Conservation (phyloP, 2,329 filamentous ascomycete species). For the Diplodia scrobiculata region DNA sequence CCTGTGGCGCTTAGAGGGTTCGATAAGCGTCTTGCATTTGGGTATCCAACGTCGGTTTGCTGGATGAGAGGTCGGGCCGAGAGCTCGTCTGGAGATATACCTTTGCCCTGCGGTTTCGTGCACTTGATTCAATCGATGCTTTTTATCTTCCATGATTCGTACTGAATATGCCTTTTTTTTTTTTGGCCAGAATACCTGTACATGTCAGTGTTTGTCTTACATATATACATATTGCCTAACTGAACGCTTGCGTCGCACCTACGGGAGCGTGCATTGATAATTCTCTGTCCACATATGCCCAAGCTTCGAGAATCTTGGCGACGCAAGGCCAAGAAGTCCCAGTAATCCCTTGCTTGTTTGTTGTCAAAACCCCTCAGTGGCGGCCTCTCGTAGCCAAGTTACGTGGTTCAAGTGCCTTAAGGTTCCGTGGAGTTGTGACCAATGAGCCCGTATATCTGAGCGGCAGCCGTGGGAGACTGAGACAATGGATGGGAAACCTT, state of each 20-base stretch:
- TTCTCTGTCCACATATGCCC: background rate
- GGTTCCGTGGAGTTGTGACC: background rate
- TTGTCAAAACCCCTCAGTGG: background rate
- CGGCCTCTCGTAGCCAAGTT: background rate
- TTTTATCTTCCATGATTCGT: slow-evolving; percentile 19
- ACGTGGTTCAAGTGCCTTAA: background rate
- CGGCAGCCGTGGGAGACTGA: background rate
- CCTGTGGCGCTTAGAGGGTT: slow-evolving; percentile 4
- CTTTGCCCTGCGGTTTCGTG: slow-evolving; percentile 23
- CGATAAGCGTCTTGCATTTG: slow-evolving; percentile 16
- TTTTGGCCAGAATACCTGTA: slow-evolving; percentile 11
- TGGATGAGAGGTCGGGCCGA: slow-evolving; percentile 3
- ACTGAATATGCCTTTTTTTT: slow-evolving; percentile 6
- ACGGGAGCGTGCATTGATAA: background rate
- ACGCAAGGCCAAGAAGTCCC: background rate
- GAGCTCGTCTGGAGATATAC: slow-evolving; percentile 26
- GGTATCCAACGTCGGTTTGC: background rate
- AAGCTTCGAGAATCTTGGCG: background rate
- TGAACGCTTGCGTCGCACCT: background rate
- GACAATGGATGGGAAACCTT: background rate
- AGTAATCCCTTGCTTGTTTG: slow-evolving; percentile 5
- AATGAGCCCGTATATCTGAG: background rate
- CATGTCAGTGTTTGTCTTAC: slow-evolving; percentile 7
- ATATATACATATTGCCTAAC: slow-evolving; percentile 3
- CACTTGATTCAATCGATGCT: slow-evolving; percentile 18